Evolutionary conservation across 805 yeast genomes (phyloP), one percentile per base, ranked within the genome.

Genomic region (Nakazawaea holstii): DNA sequence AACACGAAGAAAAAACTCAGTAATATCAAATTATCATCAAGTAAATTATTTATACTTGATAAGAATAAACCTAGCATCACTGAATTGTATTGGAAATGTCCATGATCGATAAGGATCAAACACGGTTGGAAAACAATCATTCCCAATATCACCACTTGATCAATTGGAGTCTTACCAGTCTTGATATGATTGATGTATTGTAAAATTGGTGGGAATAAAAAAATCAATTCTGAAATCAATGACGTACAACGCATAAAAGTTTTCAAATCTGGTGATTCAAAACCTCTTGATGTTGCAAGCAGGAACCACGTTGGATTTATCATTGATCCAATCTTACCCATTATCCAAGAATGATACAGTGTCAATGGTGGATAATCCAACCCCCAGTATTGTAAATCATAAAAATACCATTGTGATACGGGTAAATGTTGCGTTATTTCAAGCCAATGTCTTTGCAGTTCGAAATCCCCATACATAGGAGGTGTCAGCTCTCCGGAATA

Each of bases 401-500:
- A 89, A 68, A 76, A 87, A 60, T 94, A 94, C 99, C 99, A 94
- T 52, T 84, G 55, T 0, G 68, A 64, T 1, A 88, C 64, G 0
- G 96, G 94, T 42, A 91, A 62, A 55, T 82, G 80, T 35, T 73
- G 80, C 0, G 98, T 92, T 45, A 92, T 71, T 62, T 94, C 99
- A 78, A 94, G 75, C 99, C 99, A 94, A 64, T 92, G 99, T 54
- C 99, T 77, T 64, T 94, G 99, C 0, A 98, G 98, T 64, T 94
- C 99, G 59, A 94, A 92, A 61, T 94, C 99, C 6, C 99, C 99
- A 69, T 71, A 81, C 79, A 88, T 79, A 4, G 98, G 98, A 8
- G 86, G 80, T 1, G 72, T 68, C 8, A 67, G 66, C 51, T 64
- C 61, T 0, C 99, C 99, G 20, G 96, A 88, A 59, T 80, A 91